Evolutionary conservation across 1,284 basidiomycete species (phyloP), one percentile per base, ranked within the genome.

Genomic region (Inonotus obliquus): DNA sequence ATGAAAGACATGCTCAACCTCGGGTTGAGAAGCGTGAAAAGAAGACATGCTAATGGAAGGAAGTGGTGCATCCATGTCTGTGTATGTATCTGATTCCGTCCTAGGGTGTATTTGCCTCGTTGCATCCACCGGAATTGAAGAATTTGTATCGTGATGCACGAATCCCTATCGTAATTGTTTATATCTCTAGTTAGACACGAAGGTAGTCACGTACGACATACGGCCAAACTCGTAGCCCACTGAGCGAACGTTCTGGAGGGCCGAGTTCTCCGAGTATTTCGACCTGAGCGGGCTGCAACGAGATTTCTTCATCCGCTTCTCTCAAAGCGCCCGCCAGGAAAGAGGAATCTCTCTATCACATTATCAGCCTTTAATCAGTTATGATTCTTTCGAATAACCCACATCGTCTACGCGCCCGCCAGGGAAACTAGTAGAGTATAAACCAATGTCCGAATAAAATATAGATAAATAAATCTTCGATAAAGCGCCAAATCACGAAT

Each of bases 221-320:
- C 19, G 89, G 87, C 82, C 85, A 89, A 1, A 92, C 90, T 14
- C 79, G 73, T 70, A 89, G 76, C 38, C 86, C 84, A 17, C 76
- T 71, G 25, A 86, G 74, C 61, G 84, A 89, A 23, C 76, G 68
- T 68, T 88, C 82, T 1, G 86, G 76, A 3, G 87, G 85, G 10
- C 84, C 83, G 21, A 91, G 73, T 57, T 78, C 72, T 13, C 89
- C 90, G 0, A 92, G 73, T 47, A 89, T 74, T 60, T 91, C 83
- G 21, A 92, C 75, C 65, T 82, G 81, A 27, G 72, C 68, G 6
- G 82, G 78, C 29, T 70, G 67, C 54, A 92, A 78, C 7, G 87
- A 87, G 37, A 91, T 72, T 70, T 92, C 90, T 71, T 92, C 91
- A 32, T 80, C 74, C 0, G 87, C 87, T 73, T 92, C 90, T 59